Base-by-base conservation (phyloP, 2,329 filamentous ascomycete genomes). In the Endoconidiophora polonica region DNA sequence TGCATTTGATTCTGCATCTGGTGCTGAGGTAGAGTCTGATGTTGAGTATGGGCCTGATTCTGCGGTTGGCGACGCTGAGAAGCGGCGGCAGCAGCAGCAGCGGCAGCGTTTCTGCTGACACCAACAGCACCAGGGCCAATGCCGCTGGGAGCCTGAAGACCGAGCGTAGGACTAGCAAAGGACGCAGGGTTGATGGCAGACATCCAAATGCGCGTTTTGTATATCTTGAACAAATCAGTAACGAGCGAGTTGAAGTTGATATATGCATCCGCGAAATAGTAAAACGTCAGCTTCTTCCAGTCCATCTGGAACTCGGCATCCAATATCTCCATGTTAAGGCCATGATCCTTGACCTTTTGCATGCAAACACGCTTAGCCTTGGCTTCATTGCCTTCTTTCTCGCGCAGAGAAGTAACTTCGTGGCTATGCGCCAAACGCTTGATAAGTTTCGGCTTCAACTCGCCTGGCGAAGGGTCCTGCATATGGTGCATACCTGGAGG, bases 161-260 rank as follows among this genome's bases (percentile, higher is more conserved):
- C 82, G 45, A 85, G 70, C 2, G 78, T 79, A 16, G 84, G 83
- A 55, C 80, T 88, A 22, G 84, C 84, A 63, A 96, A 95, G 0
- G 90, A 95, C 4, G 90, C 91, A 5, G 91, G 91, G 62, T 98
- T 98, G 64, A 98, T 94, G 3, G 91, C 91, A 3, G 90, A 96
- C 86, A 98, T 94, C 91, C 91, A 98, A 59, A 98, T 98, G 58
- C 93, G 79, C 20, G 90, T 94, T 70, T 98, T 98, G 73, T 96
- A 98, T 55, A 96, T 90, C 67, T 96, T 96, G 75, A 96, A 98
- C 10, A 98, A 73, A 62, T 98, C 91, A 0, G 88, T 94, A 48
- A 98, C 91, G 14, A 98, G 77, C 2, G 86, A 86, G 63, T 98
- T 98, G 73, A 98, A 98, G 68, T 96, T 96, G 71, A 98, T 94